Percentiles rank a stretch among this genome's conserved stretches.
These are phyloP conservation scores for Debaryomycetaceae sp. DNA, from an alignment of 1,139 yeast species.

Conservation along the genomic window DNA sequence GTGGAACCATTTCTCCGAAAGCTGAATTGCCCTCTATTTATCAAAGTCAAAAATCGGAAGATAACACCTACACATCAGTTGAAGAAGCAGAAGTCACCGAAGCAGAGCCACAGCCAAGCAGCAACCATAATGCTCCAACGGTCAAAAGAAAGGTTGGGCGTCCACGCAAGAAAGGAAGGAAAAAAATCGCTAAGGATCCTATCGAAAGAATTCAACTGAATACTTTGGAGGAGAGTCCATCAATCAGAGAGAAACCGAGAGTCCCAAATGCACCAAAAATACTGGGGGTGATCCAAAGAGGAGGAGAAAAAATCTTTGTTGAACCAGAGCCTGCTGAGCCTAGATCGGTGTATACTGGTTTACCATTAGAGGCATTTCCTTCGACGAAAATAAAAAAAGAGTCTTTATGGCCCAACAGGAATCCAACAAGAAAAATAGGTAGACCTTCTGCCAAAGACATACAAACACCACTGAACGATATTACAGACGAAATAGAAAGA, in stretches of 20 bases:
- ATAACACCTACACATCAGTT: background rate
- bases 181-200: conserved; percentile 4
- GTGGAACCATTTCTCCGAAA: background rate
- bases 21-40: background rate
- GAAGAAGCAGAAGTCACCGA: background rate
- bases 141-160: background rate
- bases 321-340: conserved; percentile 61
- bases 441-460: conserved; percentile 2
- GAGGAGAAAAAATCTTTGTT: conserved; percentile 26
- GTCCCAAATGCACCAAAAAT: background rate
- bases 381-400: conserved; percentile 51
- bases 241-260: conserved; percentile 5
- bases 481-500: conserved; percentile 7
- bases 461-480: conserved; percentile 3
- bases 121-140: background rate
- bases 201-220: conserved; percentile 1
- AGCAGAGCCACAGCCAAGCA: background rate
- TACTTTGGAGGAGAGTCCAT: conserved; percentile 9
- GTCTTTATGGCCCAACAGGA: conserved; percentile 40
- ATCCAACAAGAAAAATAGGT: conserved; percentile 6
- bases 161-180: conserved; percentile 1
- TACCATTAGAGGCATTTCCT: conserved; percentile 63
- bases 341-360: conserved; percentile 57
- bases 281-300: conserved; percentile 9
- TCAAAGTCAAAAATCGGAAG: background rate